These are phyloP conservation scores for Candida sp. DNA, from an alignment of 1,139 yeast species.

Conservation along the genomic window DNA sequence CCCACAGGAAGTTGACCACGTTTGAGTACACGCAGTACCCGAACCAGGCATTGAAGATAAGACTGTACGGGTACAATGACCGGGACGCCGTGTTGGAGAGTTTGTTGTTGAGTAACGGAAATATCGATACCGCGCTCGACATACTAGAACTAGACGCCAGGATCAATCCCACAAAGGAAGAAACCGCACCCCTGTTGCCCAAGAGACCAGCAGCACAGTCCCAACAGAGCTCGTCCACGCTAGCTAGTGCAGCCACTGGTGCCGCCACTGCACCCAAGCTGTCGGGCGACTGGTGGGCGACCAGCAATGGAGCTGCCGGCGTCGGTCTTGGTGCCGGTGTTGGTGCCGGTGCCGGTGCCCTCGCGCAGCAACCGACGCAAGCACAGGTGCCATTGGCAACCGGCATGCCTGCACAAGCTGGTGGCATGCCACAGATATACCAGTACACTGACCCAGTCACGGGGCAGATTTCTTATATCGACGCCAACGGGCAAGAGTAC, in stretches of 20 bases:
- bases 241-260: conserved; percentile 6
- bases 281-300: conserved; percentile 32
- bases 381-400: background rate
- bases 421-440: conserved; percentile 46
- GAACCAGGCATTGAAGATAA: conserved; percentile 40
- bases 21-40: conserved; percentile 47
- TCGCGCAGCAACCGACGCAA: conserved; percentile 11
- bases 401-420: background rate
- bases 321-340: too few species aligned
- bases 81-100: conserved; percentile 55
- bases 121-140: conserved; percentile 51
- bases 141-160: conserved; percentile 45
- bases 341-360: too few species aligned
- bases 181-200: conserved; percentile 52
- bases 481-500: conserved; percentile 62
- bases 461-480: conserved; percentile 63
- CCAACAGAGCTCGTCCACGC: background rate
- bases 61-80: conserved; percentile 50
- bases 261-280: conserved; percentile 5
- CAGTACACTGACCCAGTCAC: conserved; percentile 69
- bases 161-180: conserved; percentile 39
- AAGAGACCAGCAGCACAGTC: conserved; percentile 35
- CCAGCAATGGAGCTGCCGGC: conserved; percentile 1
- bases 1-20: conserved; percentile 47
- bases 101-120: conserved; percentile 50